Conservation (phyloP, 768 basidiomycete species). For the Mycena capillaripes region DNA sequence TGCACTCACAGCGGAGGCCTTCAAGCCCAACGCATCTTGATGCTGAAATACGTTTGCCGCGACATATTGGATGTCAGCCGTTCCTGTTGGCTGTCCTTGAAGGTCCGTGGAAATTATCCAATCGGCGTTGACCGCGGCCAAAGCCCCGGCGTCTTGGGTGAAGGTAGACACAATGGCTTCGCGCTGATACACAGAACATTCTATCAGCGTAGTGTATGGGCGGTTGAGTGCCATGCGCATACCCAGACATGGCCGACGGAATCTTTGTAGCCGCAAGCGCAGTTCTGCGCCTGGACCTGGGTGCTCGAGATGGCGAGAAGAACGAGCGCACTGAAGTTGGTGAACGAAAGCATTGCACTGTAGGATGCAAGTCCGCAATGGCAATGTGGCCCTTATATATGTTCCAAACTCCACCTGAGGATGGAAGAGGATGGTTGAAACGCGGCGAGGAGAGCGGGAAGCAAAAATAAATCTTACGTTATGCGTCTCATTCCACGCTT, state of each 20-base stretch:
- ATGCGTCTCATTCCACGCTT: constrained; percentile 1
- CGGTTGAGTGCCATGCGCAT: background rate
- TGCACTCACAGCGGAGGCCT: constrained; percentile 32
- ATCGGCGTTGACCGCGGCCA: constrained; percentile 29
- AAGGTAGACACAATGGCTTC: constrained; percentile 32
- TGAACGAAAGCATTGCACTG: too few species aligned
- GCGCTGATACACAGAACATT: background rate
- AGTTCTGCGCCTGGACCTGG: constrained; percentile 28
- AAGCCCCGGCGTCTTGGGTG: constrained; percentile 29
- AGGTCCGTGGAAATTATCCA: constrained; percentile 32
- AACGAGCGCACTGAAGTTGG: too few species aligned
- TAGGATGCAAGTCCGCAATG: too few species aligned
- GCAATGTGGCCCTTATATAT: too few species aligned
- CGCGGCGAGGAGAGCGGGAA: too few species aligned
- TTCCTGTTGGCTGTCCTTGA: constrained; percentile 19
- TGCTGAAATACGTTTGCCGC: constrained; percentile 23
- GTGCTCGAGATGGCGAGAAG: background rate
- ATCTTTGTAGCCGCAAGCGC: constrained; percentile 36
- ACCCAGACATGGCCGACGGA: constrained; percentile 34
- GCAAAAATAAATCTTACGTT: background rate
- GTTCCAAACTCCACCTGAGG: too few species aligned
- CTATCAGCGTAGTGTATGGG: background rate
- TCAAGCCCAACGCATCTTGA: constrained; percentile 30
- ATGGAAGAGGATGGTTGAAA: too few species aligned
- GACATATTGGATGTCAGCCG: constrained; percentile 31